Evolutionary conservation across 768 basidiomycete species (phyloP).

Genomic region (Coprinopsis marcescibilis): DNA sequence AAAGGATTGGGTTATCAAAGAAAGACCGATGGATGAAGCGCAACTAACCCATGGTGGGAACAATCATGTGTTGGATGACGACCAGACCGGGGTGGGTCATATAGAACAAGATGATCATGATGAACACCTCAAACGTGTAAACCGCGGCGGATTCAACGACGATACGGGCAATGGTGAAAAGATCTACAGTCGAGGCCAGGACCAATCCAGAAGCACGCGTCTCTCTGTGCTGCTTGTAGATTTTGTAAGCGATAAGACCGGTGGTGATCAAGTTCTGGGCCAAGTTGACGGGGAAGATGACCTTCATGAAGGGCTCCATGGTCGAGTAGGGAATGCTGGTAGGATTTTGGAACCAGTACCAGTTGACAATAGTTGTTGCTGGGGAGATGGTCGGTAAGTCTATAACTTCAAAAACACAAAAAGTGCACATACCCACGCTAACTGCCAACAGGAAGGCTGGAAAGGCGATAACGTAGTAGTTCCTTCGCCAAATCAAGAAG

Average conservation of each 20-base stretch:
- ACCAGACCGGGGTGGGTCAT: background rate
- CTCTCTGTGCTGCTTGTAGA: background rate
- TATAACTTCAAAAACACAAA: background rate
- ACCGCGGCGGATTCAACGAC: background rate
- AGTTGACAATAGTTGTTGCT: background rate
- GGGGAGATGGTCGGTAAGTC: background rate
- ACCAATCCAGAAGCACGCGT: background rate
- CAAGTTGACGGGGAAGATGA: conserved; percentile 5
- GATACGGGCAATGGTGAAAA: background rate
- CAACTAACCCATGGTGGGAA: background rate
- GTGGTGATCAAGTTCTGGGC: conserved; percentile 7
- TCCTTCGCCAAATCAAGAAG: conserved; percentile 1
- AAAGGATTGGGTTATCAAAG: background rate
- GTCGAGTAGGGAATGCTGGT: background rate
- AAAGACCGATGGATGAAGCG: background rate
- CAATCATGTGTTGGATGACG: background rate
- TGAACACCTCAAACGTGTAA: background rate
- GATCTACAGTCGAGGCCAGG: background rate
- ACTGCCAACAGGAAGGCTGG: background rate
- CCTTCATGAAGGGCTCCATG: background rate
- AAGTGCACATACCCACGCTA: background rate
- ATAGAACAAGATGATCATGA: background rate
- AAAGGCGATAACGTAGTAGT: background rate
- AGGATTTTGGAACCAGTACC: background rate
- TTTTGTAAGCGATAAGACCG: conserved; percentile 2